Base-by-base conservation (phyloP, 1,284 basidiomycete species). In the Serendipita sp. region DNA sequence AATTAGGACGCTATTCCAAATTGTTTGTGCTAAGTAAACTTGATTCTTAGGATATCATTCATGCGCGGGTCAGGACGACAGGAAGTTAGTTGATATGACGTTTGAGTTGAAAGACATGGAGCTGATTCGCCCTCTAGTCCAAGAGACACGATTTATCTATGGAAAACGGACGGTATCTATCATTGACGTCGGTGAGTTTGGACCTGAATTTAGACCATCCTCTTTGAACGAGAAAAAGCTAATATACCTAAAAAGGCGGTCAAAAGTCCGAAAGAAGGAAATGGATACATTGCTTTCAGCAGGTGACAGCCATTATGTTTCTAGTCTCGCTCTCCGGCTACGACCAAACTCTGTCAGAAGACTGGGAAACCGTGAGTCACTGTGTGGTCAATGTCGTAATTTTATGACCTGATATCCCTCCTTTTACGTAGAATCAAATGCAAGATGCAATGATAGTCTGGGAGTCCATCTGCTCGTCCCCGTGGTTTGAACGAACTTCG, bases 361-460 rank as follows among this genome's bases (percentile, higher is more conserved):
- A 97, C 72, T 86, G 84, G 73, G 87, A 92, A 71, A 90, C 89
- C 68, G 91, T 91, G 70, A 64, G 85, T 77, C 50, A 30, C 4
- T 6, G 42, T 6, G 8, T 5, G 17, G 15, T 10, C 53, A 17
- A 44, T 44, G 42, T 12, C 42, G 17, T 17, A 44, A 44, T 49
- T 29, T 49, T 49, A 6, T 49, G n/a, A 49, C 45, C 45, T 17
- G 15, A 17, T 29, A 6, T 49, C 45, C 29, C 22, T n/a, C 17
- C 43, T 26, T 3, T 47, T n/a, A 29, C 65, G 8, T 68, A 91
- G 88, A 93, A 91, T 73, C 91, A 89, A 86, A 95, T 96, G 92
- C 88, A 93, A 75, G 93, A 95, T 69, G 90, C 93, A 0, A 85
- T 96, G 81, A 91, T 91, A 60, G 90, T 96, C 60, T 96, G 92